Conservation (phyloP, 164 flowering plant genomes). For the Santalum album region DNA sequence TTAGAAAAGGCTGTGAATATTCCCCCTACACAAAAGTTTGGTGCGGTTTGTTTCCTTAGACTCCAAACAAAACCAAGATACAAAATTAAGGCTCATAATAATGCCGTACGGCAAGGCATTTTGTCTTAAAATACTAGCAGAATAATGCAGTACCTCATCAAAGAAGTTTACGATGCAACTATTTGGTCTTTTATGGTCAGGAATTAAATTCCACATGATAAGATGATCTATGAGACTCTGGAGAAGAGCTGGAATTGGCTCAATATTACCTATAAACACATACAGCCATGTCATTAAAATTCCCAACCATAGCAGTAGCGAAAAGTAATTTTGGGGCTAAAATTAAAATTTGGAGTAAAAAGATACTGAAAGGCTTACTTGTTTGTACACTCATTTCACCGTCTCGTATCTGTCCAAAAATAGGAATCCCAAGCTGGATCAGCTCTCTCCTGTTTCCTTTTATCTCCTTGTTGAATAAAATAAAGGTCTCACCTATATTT, state of each 20-base stretch:
- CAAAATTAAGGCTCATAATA: background rate
- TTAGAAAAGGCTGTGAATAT: conserved; percentile 81
- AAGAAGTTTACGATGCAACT: conserved; percentile 88
- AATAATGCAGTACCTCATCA: conserved; percentile 52
- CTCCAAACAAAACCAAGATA: background rate
- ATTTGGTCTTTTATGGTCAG: conserved; percentile 72
- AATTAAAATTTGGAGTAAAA: background rate
- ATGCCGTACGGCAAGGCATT: background rate
- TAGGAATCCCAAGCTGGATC: conserved; percentile 87
- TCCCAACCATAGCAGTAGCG: background rate
- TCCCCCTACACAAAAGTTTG: conserved; percentile 62
- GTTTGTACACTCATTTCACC: conserved; percentile 29
- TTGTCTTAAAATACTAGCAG: background rate
- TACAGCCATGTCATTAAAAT: background rate
- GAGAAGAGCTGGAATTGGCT: conserved; percentile 73
- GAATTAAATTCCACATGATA: conserved; percentile 70
- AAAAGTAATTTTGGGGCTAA: background rate
- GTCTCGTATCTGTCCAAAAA: conserved; percentile 68
- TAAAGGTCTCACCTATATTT: conserved; percentile 70
- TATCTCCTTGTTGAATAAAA: conserved; percentile 76
- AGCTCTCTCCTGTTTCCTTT: conserved; percentile 86
- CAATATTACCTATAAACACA: conserved; percentile 45
- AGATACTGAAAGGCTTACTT: conserved; percentile 16
- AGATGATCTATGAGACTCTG: conserved; percentile 71
- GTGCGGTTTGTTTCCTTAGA: no score